A percentile compares a stretch with the other conserved stretches of the same genome.
phyloP scores from a whole-genome alignment of 2,329 filamentous ascomycete species.

The Phialophora verrucosa region DNA sequence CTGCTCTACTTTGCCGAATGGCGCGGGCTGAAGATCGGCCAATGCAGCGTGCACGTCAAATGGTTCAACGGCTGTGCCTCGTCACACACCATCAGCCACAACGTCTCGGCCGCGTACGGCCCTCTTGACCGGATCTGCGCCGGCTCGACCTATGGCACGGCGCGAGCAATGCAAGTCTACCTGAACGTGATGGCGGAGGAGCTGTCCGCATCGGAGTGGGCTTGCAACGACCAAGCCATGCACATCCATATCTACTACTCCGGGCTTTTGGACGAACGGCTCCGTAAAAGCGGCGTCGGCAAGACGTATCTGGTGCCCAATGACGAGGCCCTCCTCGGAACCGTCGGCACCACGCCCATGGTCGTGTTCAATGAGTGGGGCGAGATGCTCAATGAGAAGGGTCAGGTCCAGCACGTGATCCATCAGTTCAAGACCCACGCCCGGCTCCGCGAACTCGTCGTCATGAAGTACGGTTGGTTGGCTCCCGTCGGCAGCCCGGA shows the following conservation, averaged over 20 bases:
- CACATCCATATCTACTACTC: slow-evolving; percentile 28
- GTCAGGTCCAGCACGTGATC: slow-evolving; percentile 19
- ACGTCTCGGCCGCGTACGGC: slow-evolving; percentile 8
- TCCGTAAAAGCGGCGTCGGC: slow-evolving; percentile 2
- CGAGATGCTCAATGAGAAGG: slow-evolving; percentile 21
- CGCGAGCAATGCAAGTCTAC: slow-evolving; percentile 22
- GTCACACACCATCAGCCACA: slow-evolving; percentile 6
- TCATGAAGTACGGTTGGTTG: slow-evolving; percentile 19
- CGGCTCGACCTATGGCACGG: slow-evolving; percentile 17
- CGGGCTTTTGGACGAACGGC: slow-evolving; percentile 2
- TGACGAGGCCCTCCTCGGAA: slow-evolving; percentile 20
- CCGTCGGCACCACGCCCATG: slow-evolving; percentile 19
- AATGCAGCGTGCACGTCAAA: slow-evolving; percentile 19
- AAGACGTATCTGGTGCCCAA: slow-evolving; percentile 12
- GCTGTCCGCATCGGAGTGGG: not conserved
- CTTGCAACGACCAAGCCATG: slow-evolving; percentile 25
- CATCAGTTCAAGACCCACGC: slow-evolving; percentile 23
- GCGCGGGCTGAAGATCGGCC: slow-evolving; percentile 21
- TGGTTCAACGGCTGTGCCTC: slow-evolving; percentile 24
- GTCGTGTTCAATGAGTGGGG: slow-evolving; percentile 25
- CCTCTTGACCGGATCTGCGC: slow-evolving; percentile 20
- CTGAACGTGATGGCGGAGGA: slow-evolving; percentile 19
- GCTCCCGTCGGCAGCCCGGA: slow-evolving; percentile 6
- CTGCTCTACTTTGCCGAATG: slow-evolving; percentile 27
- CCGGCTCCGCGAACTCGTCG: slow-evolving; percentile 12